phyloP scores from a whole-genome alignment of 2,329 filamentous ascomycete genomes.

The Fusarium verticillioides region DNA sequence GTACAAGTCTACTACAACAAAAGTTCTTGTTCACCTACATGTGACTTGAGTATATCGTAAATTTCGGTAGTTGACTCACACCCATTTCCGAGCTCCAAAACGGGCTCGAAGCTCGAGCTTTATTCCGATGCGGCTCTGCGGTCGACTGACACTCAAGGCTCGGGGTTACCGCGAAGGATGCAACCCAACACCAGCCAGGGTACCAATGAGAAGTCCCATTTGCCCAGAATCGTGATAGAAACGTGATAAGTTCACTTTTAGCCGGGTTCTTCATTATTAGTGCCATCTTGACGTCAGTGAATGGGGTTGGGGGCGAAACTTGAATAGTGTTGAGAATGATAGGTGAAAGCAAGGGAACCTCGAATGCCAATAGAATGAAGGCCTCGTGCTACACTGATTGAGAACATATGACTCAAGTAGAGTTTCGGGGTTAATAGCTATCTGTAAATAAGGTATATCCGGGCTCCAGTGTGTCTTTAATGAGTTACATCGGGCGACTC shows the following conservation, averaged over 20 bases:
- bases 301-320: not conserved
- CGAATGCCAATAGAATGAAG: not conserved
- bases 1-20: not conserved
- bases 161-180: not conserved
- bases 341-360: not conserved
- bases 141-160: not conserved
- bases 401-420: not conserved
- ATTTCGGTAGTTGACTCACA: not conserved
- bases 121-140: conserved; percentile 22
- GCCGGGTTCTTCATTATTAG: not conserved
- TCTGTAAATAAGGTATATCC: not conserved
- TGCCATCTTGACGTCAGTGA: not conserved
- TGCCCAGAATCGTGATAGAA: not conserved
- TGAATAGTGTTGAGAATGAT: not conserved
- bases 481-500: not conserved
- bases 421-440: not conserved
- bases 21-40: not conserved
- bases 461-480: not conserved
- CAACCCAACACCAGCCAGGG: not conserved
- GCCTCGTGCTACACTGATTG: not conserved
- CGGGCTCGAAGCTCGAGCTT: not conserved
- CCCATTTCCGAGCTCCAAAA: not conserved
- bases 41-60: not conserved
- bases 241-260: not conserved
- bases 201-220: not conserved